Conservation (phyloP, 2,329 filamentous ascomycete species). For the Colletotrichum coccodes region DNA sequence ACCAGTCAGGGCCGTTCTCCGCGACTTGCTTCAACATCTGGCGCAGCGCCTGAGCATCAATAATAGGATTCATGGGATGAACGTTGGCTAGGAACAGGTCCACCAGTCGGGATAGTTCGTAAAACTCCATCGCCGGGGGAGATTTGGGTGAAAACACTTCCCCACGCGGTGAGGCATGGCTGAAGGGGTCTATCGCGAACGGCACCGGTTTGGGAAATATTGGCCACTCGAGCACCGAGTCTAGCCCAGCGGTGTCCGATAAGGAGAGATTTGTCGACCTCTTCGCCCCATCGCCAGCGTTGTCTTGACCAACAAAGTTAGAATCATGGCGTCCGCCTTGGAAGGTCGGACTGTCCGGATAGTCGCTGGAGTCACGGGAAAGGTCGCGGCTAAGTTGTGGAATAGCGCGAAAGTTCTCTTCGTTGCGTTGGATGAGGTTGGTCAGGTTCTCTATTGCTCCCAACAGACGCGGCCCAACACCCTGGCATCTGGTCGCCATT, state of each 20-base stretch:
- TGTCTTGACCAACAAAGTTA: neutral
- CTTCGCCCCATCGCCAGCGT: neutral
- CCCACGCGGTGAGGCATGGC: slow-evolving; percentile 13
- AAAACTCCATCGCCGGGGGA: slow-evolving; percentile 28
- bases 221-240: slow-evolving; percentile 31
- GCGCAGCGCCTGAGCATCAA: slow-evolving; percentile 16
- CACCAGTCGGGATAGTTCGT: slow-evolving; percentile 22
- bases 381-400: slow-evolving; percentile 29
- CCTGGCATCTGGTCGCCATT: slow-evolving; percentile 17
- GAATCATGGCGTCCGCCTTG: slow-evolving; percentile 2
- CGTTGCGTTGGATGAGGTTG: slow-evolving; percentile 31
- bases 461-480: slow-evolving; percentile 23
- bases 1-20: slow-evolving; percentile 34
- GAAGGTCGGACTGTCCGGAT: slow-evolving; percentile 23
- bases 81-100: slow-evolving; percentile 26
- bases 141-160: slow-evolving; percentile 22
- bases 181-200: slow-evolving; percentile 23
- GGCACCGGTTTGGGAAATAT: slow-evolving; percentile 31
- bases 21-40: slow-evolving; percentile 31
- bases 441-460: slow-evolving; percentile 29
- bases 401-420: slow-evolving; percentile 30
- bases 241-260: slow-evolving; percentile 24
- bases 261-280: neutral
- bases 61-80: slow-evolving; percentile 27
- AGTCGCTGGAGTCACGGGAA: slow-evolving; percentile 27